Evolutionary conservation across 2,329 filamentous ascomycete species (phyloP).

Genomic region (Colletotrichum chrysophilum): DNA sequence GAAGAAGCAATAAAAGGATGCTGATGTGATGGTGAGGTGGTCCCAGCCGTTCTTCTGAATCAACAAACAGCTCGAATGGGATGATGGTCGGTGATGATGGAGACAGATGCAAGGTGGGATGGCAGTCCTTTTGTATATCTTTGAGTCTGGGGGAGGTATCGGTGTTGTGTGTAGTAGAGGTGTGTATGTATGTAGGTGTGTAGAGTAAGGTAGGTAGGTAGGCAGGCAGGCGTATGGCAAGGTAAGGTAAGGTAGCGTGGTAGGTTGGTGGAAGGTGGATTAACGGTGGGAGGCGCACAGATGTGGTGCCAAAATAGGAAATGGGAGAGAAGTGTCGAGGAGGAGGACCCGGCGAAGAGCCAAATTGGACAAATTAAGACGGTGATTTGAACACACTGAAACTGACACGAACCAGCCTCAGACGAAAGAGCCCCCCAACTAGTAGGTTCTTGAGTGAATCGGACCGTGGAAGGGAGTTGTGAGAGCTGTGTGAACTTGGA

Average conservation of each 20-base stretch:
- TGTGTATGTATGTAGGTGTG: background rate
- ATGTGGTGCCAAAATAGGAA: conserved; percentile 43
- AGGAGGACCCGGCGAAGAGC: conserved; percentile 28
- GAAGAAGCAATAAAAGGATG: conserved; percentile 6
- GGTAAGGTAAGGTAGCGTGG: background rate
- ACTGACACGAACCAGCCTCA: conserved; percentile 33
- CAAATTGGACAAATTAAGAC: conserved; percentile 27
- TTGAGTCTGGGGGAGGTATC: background rate
- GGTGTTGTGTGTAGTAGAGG: conserved; percentile 16
- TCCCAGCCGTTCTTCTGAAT: conserved; percentile 21
- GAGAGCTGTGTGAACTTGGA: conserved; percentile 26
- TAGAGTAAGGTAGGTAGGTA: background rate
- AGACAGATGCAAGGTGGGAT: conserved; percentile 16
- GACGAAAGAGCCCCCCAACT: conserved; percentile 24
- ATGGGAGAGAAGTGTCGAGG: conserved; percentile 38
- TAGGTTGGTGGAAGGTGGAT: conserved; percentile 21
- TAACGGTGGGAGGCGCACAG: conserved; percentile 37
- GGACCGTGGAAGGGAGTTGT: conserved; percentile 23
- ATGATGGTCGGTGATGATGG: conserved; percentile 14
- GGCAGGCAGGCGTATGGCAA: conserved; percentile 8
- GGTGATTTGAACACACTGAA: conserved; percentile 26
- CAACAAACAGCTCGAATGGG: conserved; percentile 24
- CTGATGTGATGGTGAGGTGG: conserved; percentile 19
- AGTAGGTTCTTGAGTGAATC: conserved; percentile 22
- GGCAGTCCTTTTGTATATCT: conserved; percentile 23